Evolutionary conservation across 768 basidiomycete genomes (phyloP).

Genomic region (Neoboletus subvelutipes): DNA sequence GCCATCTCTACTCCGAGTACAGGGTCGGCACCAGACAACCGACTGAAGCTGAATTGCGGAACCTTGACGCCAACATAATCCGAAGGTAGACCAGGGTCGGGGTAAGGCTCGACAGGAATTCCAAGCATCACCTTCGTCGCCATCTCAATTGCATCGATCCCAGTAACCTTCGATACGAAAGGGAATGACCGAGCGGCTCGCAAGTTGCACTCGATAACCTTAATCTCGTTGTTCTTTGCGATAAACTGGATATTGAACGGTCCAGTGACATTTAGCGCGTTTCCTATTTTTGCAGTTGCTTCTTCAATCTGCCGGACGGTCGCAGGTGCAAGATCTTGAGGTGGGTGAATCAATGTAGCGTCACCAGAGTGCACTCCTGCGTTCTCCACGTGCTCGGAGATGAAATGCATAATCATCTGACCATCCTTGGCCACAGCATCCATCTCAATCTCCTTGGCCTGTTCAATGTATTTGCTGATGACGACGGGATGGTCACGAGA

Average conservation of each 20-base stretch:
- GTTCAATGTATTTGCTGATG: constrained; percentile 98
- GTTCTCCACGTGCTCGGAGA: constrained; percentile 99
- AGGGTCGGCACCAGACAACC: constrained; percentile 95
- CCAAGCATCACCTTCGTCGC: constrained; percentile 99
- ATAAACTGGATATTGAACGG: constrained; percentile 99
- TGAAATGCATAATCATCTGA: constrained; percentile 99
- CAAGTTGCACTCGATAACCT: constrained; percentile 99
- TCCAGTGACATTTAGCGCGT: constrained; percentile 96
- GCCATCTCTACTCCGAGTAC: constrained; percentile 99
- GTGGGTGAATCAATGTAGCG: constrained; percentile 96
- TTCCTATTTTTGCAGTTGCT: constrained; percentile 96
- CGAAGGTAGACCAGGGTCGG: constrained; percentile 78
- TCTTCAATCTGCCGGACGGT: constrained; percentile 96
- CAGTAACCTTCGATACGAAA: constrained; percentile 98
- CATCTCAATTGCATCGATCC: constrained; percentile 97
- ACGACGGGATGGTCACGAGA: constrained; percentile 97
- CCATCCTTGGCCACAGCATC: constrained; percentile 97
- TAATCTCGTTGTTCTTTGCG: constrained; percentile 99
- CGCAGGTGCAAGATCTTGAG: constrained; percentile 96
- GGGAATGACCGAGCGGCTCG: constrained; percentile 98
- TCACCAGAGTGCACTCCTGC: constrained; percentile 99
- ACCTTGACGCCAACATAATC: constrained; percentile 99
- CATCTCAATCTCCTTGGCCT: constrained; percentile 99
- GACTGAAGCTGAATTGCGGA: constrained; percentile 98
- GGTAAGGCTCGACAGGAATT: constrained; percentile 86